Base-by-base conservation (phyloP, 2,329 filamentous ascomycete genomes). In the Colletotrichum tabaci region DNA sequence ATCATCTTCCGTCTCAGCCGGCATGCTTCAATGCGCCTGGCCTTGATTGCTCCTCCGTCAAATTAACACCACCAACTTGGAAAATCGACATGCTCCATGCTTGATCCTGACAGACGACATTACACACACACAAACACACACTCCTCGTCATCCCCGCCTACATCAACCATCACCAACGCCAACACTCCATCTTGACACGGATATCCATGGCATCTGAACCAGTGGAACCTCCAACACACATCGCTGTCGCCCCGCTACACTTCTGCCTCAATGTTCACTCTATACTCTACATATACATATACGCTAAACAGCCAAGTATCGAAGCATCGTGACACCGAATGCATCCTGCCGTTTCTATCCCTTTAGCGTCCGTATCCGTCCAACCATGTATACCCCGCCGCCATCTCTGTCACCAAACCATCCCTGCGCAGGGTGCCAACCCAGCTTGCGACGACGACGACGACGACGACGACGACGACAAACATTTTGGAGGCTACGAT, bases 361-460 rank as follows among this genome's bases (percentile, higher is more conserved):
- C 62, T 66, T 23, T 58, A 56, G 63, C 63, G 56, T 67, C 67
- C 63, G 64, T 68, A 58, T 67, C 52, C 64, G 68, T 68, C 57
- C 58, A 67, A 62, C 64, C 46, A 35, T 60, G 64, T 47, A 50
- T 38, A 40, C 35, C 53, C 53, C 35, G 53, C 64, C 58, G 46
- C 30, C 46, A 21, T 26, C 26, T 40, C 21, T 38, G 18, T 26
- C 42, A 18, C 63, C 52, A 15, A 30, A 30, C 13, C 58, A 67
- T 58, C 65, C 64, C 65, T 71, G 68, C 65, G 52, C 58, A 58
- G 65, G 30, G 30, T 63, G 30, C 38, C 52, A 63, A n/a, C 50
- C 47, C 65, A 63, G 21, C 61, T n/a, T n/a, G 53, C 35, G 35
- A 16, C 47, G 47, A 26, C 58, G 56, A 52, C 63, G 23, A 30